These are phyloP conservation scores for Dendrobium chrysotoxum DNA, from an alignment of 106 monocot species.

Conservation along the genomic window DNA sequence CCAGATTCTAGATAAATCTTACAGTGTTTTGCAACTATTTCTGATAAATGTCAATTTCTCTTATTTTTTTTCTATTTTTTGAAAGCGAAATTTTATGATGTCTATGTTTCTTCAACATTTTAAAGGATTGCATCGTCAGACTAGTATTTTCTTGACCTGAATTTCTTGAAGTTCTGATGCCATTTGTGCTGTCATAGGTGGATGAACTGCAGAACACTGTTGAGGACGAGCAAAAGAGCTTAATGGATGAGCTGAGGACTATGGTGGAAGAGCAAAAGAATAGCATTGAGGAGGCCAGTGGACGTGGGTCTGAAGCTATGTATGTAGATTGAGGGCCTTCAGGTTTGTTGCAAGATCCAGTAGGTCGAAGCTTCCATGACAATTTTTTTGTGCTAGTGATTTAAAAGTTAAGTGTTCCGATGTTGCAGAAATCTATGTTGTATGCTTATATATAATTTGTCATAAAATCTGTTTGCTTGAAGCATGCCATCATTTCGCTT, in stretches of 20 bases:
- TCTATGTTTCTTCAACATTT: not conserved
- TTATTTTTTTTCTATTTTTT: not conserved
- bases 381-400: no score
- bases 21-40: not conserved
- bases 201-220: slow-evolving; percentile 85
- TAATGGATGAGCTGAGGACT: slow-evolving; percentile 53
- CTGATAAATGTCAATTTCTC: not conserved
- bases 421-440: no score
- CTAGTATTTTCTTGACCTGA: not conserved
- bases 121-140: not conserved
- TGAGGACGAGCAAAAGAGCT: slow-evolving; percentile 64
- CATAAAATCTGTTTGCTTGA: no score
- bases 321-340: slow-evolving; percentile 26
- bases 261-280: slow-evolving; percentile 42
- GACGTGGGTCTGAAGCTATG: slow-evolving; percentile 37
- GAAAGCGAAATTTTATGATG: not conserved
- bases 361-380: no score
- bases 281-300: slow-evolving; percentile 34
- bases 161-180: not conserved
- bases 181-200: slow-evolving; percentile 32
- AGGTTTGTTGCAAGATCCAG: no score
- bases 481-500: no score
- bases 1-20: no score
- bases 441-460: no score
- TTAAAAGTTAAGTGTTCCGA: no score